Evolutionary conservation across 352 stramenopile genomes (phyloP).

Genomic region (Globisporangium canariense): DNA sequence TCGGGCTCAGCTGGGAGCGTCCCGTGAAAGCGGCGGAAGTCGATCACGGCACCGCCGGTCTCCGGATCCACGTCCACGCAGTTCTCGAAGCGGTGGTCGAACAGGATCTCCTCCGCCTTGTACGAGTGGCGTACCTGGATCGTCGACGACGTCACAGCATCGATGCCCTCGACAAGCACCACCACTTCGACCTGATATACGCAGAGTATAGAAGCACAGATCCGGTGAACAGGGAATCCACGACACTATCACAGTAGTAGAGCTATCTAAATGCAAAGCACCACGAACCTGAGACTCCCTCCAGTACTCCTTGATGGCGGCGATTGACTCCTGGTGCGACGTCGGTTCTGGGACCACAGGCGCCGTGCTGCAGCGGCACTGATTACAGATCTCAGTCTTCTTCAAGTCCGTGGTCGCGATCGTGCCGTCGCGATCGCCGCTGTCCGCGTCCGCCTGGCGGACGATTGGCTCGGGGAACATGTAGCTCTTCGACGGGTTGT

Average conservation of each 20-base stretch:
- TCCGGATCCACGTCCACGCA: slow-evolving; percentile 83
- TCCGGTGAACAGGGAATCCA: slow-evolving; percentile 4
- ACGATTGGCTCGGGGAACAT: slow-evolving; percentile 66
- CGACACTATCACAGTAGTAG: not conserved
- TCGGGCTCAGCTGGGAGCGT: slow-evolving; percentile 52
- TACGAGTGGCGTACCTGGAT: slow-evolving; percentile 97
- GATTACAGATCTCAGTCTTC: slow-evolving; percentile 32
- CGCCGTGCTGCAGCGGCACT: slow-evolving; percentile 37
- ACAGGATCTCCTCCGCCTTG: slow-evolving; percentile 89
- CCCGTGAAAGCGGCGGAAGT: slow-evolving; percentile 89
- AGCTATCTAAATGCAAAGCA: not conserved
- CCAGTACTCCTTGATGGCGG: slow-evolving; percentile 77
- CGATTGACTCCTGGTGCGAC: slow-evolving; percentile 31
- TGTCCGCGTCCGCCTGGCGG: slow-evolving; percentile 57
- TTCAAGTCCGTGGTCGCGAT: slow-evolving; percentile 25
- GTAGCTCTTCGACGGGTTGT: slow-evolving; percentile 60
- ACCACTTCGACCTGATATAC: slow-evolving; percentile 90
- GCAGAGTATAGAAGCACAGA: slow-evolving; percentile 1
- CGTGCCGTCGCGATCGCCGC: slow-evolving; percentile 52
- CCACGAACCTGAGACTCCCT: slow-evolving; percentile 58
- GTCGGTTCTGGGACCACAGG: slow-evolving; percentile 17
- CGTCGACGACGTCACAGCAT: slow-evolving; percentile 92
- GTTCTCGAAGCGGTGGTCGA: slow-evolving; percentile 91
- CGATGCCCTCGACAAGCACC: slow-evolving; percentile 95
- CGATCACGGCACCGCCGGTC: slow-evolving; percentile 80